Percentiles rank a stretch among this genome's conserved stretches.
These are phyloP conservation scores for Rhododendron griersonianum DNA, from an alignment of 148 eudicot genomes.

Conservation along the genomic window DNA sequence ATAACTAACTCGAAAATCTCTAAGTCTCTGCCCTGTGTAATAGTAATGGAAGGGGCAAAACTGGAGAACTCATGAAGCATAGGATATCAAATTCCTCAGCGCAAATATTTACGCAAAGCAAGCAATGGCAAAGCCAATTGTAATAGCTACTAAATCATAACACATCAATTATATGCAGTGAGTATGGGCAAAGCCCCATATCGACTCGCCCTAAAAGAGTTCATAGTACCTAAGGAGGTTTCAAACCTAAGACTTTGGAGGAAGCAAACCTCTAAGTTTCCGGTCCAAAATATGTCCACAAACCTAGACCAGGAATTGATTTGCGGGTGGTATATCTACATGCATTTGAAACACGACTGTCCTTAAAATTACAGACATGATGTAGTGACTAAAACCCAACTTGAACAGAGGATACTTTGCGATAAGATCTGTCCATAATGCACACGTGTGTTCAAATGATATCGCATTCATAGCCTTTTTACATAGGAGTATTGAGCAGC, in stretches of 20 bases:
- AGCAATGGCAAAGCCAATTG: background rate
- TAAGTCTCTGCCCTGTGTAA: background rate
- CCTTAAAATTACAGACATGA: background rate
- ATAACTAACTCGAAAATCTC: background rate
- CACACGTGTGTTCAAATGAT: background rate
- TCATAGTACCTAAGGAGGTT: background rate
- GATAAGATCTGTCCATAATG: background rate
- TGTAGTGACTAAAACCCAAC: background rate
- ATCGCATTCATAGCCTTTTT: background rate
- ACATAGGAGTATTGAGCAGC: background rate
- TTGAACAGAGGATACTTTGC: background rate
- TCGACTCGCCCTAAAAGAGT: background rate
- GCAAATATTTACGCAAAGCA: background rate
- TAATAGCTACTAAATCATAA: background rate
- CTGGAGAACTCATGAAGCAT: background rate
- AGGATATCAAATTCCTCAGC: background rate
- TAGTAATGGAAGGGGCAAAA: background rate
- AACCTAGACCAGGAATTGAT: background rate
- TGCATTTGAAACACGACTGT: background rate
- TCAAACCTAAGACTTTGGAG: background rate
- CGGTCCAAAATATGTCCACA: background rate
- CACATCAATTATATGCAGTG: background rate
- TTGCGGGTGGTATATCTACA: background rate
- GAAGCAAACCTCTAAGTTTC: background rate
- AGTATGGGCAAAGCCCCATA: background rate